Conservation (phyloP, 345 rosid genomes). For the Syzygium jambos region DNA sequence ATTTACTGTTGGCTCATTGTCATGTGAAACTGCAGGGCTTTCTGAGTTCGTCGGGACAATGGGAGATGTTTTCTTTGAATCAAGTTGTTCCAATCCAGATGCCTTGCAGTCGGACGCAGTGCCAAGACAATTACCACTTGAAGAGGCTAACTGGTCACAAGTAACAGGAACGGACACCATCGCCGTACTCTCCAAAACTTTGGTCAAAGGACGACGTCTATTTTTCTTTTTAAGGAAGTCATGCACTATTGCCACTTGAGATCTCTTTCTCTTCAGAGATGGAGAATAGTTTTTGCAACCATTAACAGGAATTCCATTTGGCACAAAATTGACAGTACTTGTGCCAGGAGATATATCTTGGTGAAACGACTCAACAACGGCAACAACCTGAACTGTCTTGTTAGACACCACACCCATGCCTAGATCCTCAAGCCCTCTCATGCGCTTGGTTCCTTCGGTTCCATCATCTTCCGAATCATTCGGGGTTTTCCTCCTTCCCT, state of each 20-base stretch:
- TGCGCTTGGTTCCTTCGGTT: slow-evolving; percentile 80
- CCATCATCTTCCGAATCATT: slow-evolving; percentile 99
- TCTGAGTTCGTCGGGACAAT: slow-evolving; percentile 49
- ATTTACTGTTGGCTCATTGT: slow-evolving; percentile 34
- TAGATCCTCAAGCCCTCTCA: slow-evolving; percentile 97
- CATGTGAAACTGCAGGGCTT: slow-evolving; percentile 53
- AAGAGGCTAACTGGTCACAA: slow-evolving; percentile 55
- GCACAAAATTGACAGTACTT: slow-evolving; percentile 27
- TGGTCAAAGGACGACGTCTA: slow-evolving; percentile 74
- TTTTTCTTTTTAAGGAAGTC: slow-evolving; percentile 64
- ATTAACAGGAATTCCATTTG: slow-evolving; percentile 41
- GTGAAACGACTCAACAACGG: slow-evolving; percentile 5
- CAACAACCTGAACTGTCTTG: slow-evolving; percentile 24
- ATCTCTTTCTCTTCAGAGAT: slow-evolving; percentile 48
- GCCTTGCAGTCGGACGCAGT: slow-evolving; percentile 49
- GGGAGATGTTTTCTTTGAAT: slow-evolving; percentile 42
- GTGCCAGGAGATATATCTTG: slow-evolving; percentile 36
- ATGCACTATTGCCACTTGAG: slow-evolving; percentile 46
- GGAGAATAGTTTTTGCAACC: slow-evolving; percentile 40
- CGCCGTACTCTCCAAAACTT: slow-evolving; percentile 81
- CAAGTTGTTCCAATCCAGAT: slow-evolving; percentile 45
- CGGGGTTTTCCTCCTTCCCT: slow-evolving; percentile 75
- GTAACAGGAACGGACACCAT: slow-evolving; percentile 59
- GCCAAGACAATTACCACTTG: slow-evolving; percentile 36
- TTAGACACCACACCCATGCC: slow-evolving; percentile 51